Evolutionary conservation across 2,329 filamentous ascomycete species (phyloP), one percentile per base, ranked within the genome.

Genomic region (Metarhizium sp.): DNA sequence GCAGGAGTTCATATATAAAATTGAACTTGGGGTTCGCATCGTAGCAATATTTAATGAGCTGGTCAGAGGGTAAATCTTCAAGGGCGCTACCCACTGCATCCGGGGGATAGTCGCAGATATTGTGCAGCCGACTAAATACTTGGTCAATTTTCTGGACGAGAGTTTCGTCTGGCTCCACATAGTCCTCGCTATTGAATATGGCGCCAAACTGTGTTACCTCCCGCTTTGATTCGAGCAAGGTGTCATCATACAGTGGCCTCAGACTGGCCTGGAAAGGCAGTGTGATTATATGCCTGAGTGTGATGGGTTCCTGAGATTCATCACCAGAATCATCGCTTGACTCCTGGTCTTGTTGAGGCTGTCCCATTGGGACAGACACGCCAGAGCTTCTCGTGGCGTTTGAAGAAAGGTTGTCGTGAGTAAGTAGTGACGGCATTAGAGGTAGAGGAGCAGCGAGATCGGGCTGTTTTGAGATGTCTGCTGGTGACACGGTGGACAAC

Each of bases 1-100:
- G 69, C 34, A 85, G 63, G 3, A 86, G 69, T 58, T 84, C 80
- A 48, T 74, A 77, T 6, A 85, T 61, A 60, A 86, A 86, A 36
- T 74, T 76, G 60, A 80, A 82, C 60, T 86, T 86, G 54, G 79
- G 70, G 64, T 82, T 85, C 10, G 79, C 77, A 53, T 77, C 77
- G 55, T 77, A 73, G 2, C 77, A 75, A 59, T 82, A 79, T 62
- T 77, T 83, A 60, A 76, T 75, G 53, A 74, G 69, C 25, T 76
- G 72, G 4, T 66, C 63, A 7, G 73, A 62, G 2, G 72, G 65
- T 55, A 80, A 57, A 3, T 61, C 59, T 29, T 69, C 68, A 13
- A 74, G 62, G 2, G 67, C 63, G 7, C 78, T 69, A n/a, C 75
- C 75, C 29, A 78, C 68, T 43, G 77, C 67, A 40, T 80, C 76